Base-by-base conservation (phyloP, 2,329 filamentous ascomycete genomes). In the Penicillium sp. region DNA sequence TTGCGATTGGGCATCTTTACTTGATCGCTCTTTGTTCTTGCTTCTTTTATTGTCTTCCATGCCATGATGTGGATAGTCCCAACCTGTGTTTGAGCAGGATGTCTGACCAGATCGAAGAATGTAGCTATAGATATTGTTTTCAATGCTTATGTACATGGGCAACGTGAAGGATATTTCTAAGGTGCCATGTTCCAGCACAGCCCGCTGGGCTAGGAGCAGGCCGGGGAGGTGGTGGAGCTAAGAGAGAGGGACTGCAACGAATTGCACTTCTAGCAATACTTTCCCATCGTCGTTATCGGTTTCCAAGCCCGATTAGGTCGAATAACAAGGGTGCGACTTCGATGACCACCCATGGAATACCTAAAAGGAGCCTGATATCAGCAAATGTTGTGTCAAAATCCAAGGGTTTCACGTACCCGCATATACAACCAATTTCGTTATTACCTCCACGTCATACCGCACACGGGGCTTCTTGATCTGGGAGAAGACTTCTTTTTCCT, bases 391-490 rank as follows among this genome's bases (percentile, higher is more conserved):
- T 42, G 47, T 52, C 54, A 56, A 48, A 41, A 37, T 27, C 49
- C 19, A 55, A 19, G 49, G n/a, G 10, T 6, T 33, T 25, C 17
- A 49, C 86, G 75, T 78, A 91, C 93, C 94, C 58, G 89, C 84
- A 78, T 99, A 99, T 25, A 99, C 91, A 67, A 99, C 89, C 60
- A 99, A 77, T 77, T 97, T 97, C 6, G 94, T 97, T 38, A 99
- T 89, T 40, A 99, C 93, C 75, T 99, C 94, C n/a, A 97, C 93
- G 76, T 99, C 94, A 71, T 97, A 99, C 67, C 93, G 83, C 59
- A 97, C 93, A 65, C 94, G 86, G 49, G 94, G 92, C 76, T 89
- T 91, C 62, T 92, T 88, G 55, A 97, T 81, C 71, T 84, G 86
- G 45, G 87, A 89, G 74, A 97, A 97, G 73, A 97, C 88, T 71